Evolutionary conservation across 1,284 basidiomycete species (phyloP), one percentile per base, ranked within the genome.

Genomic region (Sanghuangporus weigelae): DNA sequence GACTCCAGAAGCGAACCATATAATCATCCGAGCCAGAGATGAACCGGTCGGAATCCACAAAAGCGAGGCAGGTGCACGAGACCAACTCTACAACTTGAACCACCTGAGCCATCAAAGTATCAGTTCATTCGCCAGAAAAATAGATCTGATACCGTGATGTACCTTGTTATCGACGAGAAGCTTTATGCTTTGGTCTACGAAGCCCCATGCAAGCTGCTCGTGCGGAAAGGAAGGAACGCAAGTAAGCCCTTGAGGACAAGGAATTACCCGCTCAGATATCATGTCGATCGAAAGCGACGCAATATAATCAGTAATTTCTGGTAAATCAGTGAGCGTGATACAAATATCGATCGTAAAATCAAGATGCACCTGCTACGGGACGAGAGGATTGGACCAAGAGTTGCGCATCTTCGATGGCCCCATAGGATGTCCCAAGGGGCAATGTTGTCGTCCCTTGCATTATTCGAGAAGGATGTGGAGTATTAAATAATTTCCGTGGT

Each of bases 401-500:
- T 59, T 86, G 81, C 3, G 84, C 81, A 70, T 92, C 89, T 72
- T 96, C 94, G 54, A 90, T 88, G 36, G 96, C 80, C 1, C 94
- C 94, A 67, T 90, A 87, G 12, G 87, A 75, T 1, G 79, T 80
- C 2, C 87, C 88, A 2, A 89, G 74, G 0, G 93, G 91, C 14
- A 96, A 79, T 4, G 82, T 85, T 1, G 83, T 80, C 12, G 84
- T 74, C 0, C 92, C 92, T 63, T 89, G 83, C 72, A 89, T 81
- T 67, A 86, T 83, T 16, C 94, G 83, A 49, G 81, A 76, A 0
- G 93, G 93, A 78, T 98, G 96, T 3, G 93, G 85, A 1, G 78
- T 72, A n/a, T 78, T 80, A 75, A 98, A 98, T n/a, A 98, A 82
- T 72, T 93, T 94, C 31, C 87, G 81, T 1, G 94, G 94, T 0